phyloP scores from a whole-genome alignment of 306 rosid genomes.

The Rosa multiflora region DNA sequence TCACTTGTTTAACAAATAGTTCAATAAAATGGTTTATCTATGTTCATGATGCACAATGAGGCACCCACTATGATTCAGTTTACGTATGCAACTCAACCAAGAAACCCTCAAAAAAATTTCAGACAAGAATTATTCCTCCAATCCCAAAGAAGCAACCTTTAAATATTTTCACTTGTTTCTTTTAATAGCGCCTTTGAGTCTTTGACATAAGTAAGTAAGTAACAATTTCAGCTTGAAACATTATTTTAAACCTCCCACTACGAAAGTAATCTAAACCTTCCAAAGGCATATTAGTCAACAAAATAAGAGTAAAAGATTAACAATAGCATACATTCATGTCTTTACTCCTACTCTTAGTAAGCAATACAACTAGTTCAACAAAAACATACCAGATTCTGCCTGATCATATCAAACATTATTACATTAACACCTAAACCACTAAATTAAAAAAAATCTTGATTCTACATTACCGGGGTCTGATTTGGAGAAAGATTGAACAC shows the following conservation, averaged over 20 bases:
- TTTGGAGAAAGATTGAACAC: conserved; percentile 72
- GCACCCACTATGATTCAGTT: background rate
- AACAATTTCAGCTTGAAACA: background rate
- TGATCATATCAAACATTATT: background rate
- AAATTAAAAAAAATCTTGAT: background rate
- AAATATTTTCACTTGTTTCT: conserved; percentile 9
- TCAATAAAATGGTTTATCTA: background rate
- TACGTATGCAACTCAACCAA: background rate
- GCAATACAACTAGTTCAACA: background rate
- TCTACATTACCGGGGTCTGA: conserved; percentile 76
- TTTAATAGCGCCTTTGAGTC: background rate
- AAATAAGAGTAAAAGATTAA: background rate
- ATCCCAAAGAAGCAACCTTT: background rate
- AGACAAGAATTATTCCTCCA: background rate
- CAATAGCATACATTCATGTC: background rate
- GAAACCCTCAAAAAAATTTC: background rate
- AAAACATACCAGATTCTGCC: background rate
- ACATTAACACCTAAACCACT: background rate
- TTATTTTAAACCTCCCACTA: background rate
- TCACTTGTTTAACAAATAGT: background rate
- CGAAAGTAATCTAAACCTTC: background rate
- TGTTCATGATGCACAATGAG: background rate
- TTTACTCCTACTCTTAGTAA: background rate
- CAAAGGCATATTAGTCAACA: background rate
- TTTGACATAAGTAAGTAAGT: background rate